Conservation (phyloP, 495 filamentous ascomycete species). For the Filosporella fistucella region DNA sequence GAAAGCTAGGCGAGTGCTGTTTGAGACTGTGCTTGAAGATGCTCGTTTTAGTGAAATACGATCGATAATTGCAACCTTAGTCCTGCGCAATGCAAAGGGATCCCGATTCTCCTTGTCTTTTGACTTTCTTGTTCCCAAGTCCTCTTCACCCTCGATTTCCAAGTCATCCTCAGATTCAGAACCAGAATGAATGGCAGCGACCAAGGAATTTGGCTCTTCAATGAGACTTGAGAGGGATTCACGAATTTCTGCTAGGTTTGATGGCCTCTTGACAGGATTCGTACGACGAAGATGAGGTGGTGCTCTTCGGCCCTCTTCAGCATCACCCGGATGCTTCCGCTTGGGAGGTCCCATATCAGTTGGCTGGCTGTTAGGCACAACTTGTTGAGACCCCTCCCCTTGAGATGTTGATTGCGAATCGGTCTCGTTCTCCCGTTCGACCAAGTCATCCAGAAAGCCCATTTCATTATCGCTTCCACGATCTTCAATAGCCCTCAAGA, state of each 20-base stretch:
- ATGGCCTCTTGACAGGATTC: slow-evolving; percentile 54
- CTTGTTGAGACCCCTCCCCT: slow-evolving; percentile 26
- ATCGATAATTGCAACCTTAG: slow-evolving; percentile 61
- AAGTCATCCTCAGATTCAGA: slow-evolving; percentile 28
- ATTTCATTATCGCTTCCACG: slow-evolving; percentile 71
- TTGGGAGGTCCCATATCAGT: slow-evolving; percentile 33
- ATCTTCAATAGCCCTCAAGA: slow-evolving; percentile 87
- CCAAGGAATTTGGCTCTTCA: slow-evolving; percentile 62
- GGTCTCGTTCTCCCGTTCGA: slow-evolving; percentile 32
- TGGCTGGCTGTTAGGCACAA: slow-evolving; percentile 44
- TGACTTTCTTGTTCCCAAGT: slow-evolving; percentile 23
- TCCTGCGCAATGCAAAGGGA: slow-evolving; percentile 40
- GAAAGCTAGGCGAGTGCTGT: slow-evolving; percentile 59
- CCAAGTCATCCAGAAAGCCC: slow-evolving; percentile 63
- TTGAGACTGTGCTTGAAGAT: slow-evolving; percentile 47
- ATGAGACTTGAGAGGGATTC: slow-evolving; percentile 77
- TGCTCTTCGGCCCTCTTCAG: slow-evolving; percentile 47
- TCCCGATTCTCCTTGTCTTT: slow-evolving; percentile 27
- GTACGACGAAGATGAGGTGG: slow-evolving; percentile 65
- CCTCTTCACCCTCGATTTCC: slow-evolving; percentile 38
- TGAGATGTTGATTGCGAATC: slow-evolving; percentile 44
- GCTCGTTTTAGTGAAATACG: slow-evolving; percentile 74
- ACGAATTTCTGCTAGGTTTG: slow-evolving; percentile 72
- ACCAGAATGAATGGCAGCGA: slow-evolving; percentile 31
- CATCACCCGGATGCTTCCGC: slow-evolving; percentile 49